Evolutionary conservation across 2,329 filamentous ascomycete species (phyloP).

Genomic region (Westerdykella ornata): DNA sequence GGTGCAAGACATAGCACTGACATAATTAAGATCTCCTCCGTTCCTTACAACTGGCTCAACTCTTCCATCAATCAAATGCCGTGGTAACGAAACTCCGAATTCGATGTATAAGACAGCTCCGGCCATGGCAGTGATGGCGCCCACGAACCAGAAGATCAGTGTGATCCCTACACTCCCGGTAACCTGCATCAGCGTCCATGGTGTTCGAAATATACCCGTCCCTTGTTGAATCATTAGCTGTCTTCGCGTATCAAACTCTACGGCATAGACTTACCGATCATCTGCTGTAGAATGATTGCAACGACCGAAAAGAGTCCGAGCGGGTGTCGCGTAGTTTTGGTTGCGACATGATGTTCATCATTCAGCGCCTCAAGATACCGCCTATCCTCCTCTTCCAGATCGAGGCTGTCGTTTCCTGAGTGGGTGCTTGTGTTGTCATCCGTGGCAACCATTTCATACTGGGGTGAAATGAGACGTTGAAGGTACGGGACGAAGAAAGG

Average conservation of each 20-base stretch:
- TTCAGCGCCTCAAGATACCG: constrained; percentile 4
- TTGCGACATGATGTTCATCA: constrained; percentile 9
- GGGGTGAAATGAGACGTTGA: not conserved
- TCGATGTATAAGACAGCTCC: constrained; percentile 15
- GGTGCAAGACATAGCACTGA: constrained; percentile 4
- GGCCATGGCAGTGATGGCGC: constrained; percentile 10
- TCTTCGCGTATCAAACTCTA: not conserved
- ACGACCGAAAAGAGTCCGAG: constrained; percentile 10
- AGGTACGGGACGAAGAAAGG: not conserved
- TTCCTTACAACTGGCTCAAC: constrained; percentile 14
- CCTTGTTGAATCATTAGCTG: constrained; percentile 2
- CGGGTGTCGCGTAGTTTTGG: constrained; percentile 9
- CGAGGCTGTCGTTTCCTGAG: constrained; percentile 7
- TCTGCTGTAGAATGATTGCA: constrained; percentile 12
- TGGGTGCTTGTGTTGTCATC: constrained; percentile 2
- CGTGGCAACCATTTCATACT: not conserved
- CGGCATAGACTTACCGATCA: constrained; percentile 9
- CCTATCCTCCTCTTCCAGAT: constrained; percentile 6
- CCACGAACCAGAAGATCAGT: constrained; percentile 13
- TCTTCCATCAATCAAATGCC: constrained; percentile 13
- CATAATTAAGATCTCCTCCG: constrained; percentile 19
- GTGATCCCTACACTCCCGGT: constrained; percentile 14
- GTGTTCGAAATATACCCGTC: constrained; percentile 15
- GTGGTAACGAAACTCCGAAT: constrained; percentile 15
- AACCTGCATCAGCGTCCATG: constrained; percentile 12